phyloP scores from a whole-genome alignment of 1,139 yeast genomes.

The Ashbya aceris region DNA sequence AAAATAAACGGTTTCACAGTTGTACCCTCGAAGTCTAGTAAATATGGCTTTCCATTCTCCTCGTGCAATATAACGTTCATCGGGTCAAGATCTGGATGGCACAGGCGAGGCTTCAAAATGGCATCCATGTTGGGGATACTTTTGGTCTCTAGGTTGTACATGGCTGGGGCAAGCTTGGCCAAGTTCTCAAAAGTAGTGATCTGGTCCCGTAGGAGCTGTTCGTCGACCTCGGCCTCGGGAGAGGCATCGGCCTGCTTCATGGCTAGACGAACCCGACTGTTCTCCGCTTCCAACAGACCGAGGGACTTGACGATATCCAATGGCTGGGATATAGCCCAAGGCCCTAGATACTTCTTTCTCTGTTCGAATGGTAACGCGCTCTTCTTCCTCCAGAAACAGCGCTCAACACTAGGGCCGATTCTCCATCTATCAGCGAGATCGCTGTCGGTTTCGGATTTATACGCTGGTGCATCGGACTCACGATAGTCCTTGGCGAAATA shows the following conservation, averaged over 20 bases:
- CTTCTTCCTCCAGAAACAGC: conserved; percentile 64
- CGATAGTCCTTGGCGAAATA: conserved; percentile 48
- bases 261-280: conserved; percentile 45
- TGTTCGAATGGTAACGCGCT: conserved; percentile 40
- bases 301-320: conserved; percentile 52
- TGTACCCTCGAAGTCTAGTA: conserved; percentile 76
- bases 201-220: conserved; percentile 39
- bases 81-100: conserved; percentile 82
- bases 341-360: conserved; percentile 44
- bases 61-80: conserved; percentile 59
- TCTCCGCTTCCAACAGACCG: conserved; percentile 60
- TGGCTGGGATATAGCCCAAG: conserved; percentile 58
- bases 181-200: conserved; percentile 54
- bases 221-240: conserved; percentile 31
- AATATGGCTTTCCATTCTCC: conserved; percentile 34
- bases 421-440: conserved; percentile 63
- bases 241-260: conserved; percentile 48
- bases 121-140: conserved; percentile 51
- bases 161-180: conserved; percentile 42
- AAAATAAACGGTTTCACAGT: conserved; percentile 73
- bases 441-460: conserved; percentile 53
- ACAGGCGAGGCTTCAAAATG: conserved; percentile 64
- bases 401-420: conserved; percentile 84
- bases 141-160: conserved; percentile 43
- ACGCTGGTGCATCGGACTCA: conserved; percentile 40